Evolutionary conservation across 139 green algal genomes (phyloP).

Genomic region (Chlamydomonas sp.): DNA sequence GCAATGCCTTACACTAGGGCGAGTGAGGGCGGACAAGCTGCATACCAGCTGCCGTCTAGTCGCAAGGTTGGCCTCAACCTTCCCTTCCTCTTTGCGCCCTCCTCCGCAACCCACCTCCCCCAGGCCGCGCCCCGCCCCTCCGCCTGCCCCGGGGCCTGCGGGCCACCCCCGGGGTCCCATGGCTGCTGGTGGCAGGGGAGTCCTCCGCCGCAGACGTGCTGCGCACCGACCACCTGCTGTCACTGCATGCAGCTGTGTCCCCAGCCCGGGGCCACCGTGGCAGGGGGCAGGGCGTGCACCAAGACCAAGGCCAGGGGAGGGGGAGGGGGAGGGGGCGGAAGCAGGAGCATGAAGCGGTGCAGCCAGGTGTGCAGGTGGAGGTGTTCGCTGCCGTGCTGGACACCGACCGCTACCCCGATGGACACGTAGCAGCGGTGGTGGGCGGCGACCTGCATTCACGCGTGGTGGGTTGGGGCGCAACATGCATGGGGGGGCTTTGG

Average conservation of each 20-base stretch:
- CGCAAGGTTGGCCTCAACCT: no score
- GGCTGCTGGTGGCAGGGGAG: conserved; percentile 7
- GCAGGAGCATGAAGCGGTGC: not conserved
- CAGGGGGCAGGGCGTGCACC: conserved; percentile 5
- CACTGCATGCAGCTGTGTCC: not conserved
- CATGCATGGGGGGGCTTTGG: no score
- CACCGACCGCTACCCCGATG: conserved; percentile 35
- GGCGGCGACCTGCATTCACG: not conserved
- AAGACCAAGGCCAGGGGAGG: not conserved
- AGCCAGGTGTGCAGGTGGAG: not conserved
- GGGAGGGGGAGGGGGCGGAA: not conserved
- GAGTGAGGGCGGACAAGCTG: no score
- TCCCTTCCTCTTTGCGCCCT: no score
- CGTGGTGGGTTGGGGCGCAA: not conserved
- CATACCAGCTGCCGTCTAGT: no score
- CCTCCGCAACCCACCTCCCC: no score
- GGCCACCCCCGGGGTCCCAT: not conserved
- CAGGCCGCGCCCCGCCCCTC: no score
- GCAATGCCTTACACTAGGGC: no score
- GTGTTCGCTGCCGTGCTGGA: conserved; percentile 41
- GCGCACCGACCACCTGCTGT: conserved; percentile 19
- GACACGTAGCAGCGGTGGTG: conserved; percentile 33
- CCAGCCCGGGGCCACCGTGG: no score
- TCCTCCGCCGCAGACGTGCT: conserved; percentile 14
- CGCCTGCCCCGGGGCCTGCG: no score